phyloP scores from a whole-genome alignment of 108 stramenopile genomes.

The Phaeodactylum tricornutum region DNA sequence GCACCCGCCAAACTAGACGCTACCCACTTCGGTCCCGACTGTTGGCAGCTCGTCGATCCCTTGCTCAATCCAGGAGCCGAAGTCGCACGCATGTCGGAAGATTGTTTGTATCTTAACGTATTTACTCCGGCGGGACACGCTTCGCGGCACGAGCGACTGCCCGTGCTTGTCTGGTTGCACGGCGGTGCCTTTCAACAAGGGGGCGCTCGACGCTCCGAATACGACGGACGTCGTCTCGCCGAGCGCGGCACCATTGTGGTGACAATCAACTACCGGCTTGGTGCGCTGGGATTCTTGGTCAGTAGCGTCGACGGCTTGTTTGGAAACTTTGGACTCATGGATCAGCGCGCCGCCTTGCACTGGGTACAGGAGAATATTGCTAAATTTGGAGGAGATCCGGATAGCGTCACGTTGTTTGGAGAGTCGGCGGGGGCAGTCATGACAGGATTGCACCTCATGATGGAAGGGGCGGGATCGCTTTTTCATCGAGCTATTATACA shows the following conservation, averaged over 20 bases:
- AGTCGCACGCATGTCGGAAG: constrained; percentile 46
- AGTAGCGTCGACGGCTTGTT: constrained; percentile 25
- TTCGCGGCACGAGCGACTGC: constrained; percentile 8
- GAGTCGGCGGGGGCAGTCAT: constrained; percentile 76
- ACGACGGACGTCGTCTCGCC: constrained; percentile 45
- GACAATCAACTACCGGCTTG: constrained; percentile 62
- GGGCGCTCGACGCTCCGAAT: constrained; percentile 34
- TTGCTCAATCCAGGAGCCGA: constrained; percentile 33
- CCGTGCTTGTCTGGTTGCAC: constrained; percentile 59
- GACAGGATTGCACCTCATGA: constrained; percentile 66
- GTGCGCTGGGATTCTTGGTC: constrained; percentile 60
- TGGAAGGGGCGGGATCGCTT: constrained; percentile 48
- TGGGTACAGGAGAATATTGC: constrained; percentile 70
- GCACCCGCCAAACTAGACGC: constrained; percentile 41
- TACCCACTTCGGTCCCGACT: constrained; percentile 46
- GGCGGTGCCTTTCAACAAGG: constrained; percentile 58
- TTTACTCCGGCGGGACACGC: constrained; percentile 47
- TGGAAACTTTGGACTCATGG: constrained; percentile 63
- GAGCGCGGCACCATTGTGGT: constrained; percentile 51
- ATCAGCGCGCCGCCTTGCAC: constrained; percentile 70
- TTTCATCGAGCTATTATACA: constrained; percentile 63
- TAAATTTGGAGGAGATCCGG: constrained; percentile 80
- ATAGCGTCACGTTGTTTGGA: constrained; percentile 76
- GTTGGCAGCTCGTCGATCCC: constrained; percentile 53
- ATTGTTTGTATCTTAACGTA: constrained; percentile 67